Conservation (phyloP, 2,329 filamentous ascomycete species). For the Monosporascus ibericus region DNA sequence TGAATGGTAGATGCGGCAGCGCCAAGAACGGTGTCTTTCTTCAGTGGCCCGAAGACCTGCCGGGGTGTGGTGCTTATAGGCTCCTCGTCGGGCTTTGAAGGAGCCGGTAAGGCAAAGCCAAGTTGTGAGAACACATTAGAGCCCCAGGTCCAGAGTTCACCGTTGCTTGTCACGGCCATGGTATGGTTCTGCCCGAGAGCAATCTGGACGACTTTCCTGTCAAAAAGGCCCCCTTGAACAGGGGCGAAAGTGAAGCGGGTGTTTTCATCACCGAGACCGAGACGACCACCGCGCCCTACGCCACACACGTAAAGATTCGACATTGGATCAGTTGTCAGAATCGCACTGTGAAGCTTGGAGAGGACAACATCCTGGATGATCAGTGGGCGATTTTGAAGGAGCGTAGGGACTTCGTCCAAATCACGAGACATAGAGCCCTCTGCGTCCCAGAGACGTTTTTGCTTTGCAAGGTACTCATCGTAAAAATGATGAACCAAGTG, state of each 20-base stretch:
- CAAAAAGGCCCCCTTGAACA: slow-evolving; percentile 68
- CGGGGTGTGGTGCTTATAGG: slow-evolving; percentile 75
- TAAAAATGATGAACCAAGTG: slow-evolving; percentile 71
- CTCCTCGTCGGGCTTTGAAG: slow-evolving; percentile 67
- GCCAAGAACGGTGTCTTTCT: slow-evolving; percentile 75
- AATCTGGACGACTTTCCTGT: slow-evolving; percentile 69
- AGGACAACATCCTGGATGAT: slow-evolving; percentile 76
- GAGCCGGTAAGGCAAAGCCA: slow-evolving; percentile 70
- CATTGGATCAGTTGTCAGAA: slow-evolving; percentile 79
- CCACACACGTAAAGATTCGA: slow-evolving; percentile 92
- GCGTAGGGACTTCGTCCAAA: slow-evolving; percentile 57
- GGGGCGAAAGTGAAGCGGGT: slow-evolving; percentile 83
- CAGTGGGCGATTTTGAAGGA: slow-evolving; percentile 67
- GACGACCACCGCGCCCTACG: slow-evolving; percentile 80
- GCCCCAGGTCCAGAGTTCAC: slow-evolving; percentile 94
- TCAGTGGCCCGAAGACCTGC: slow-evolving; percentile 86
- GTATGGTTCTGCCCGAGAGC: slow-evolving; percentile 90
- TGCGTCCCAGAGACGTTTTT: slow-evolving; percentile 17
- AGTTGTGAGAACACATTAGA: slow-evolving; percentile 81
- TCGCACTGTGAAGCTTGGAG: slow-evolving; percentile 86
- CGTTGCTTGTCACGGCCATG: slow-evolving; percentile 74
- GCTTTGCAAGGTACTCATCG: slow-evolving; percentile 55
- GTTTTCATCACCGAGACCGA: slow-evolving; percentile 84
- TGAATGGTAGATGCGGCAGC: slow-evolving; percentile 86
- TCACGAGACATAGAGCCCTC: slow-evolving; percentile 27